Conservation (phyloP, 2,329 filamentous ascomycete species). For the Trichoderma sp. region DNA sequence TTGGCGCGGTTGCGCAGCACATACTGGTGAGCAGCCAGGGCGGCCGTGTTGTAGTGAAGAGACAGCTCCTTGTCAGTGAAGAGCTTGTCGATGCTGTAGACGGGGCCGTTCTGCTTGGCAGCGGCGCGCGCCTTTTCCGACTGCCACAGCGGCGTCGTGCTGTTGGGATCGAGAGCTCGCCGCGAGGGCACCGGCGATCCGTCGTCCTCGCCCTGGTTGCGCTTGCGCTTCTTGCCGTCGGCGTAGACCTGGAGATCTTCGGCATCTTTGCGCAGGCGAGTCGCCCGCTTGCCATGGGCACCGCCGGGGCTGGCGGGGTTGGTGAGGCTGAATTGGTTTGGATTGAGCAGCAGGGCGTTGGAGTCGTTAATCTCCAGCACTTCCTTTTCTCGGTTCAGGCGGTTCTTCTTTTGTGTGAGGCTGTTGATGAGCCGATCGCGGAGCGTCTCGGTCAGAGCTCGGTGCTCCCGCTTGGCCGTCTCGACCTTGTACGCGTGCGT, state of each 20-base stretch:
- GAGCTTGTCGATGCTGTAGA: slow-evolving; percentile 69
- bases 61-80: slow-evolving; percentile 70
- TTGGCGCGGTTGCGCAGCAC: slow-evolving; percentile 59
- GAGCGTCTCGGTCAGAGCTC: slow-evolving; percentile 59
- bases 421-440: slow-evolving; percentile 68
- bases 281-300: slow-evolving; percentile 63
- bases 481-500: slow-evolving; percentile 63
- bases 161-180: slow-evolving; percentile 56
- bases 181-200: slow-evolving; percentile 62
- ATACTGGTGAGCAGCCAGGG: slow-evolving; percentile 62
- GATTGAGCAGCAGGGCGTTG: slow-evolving; percentile 65
- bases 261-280: slow-evolving; percentile 60
- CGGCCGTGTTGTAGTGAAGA: slow-evolving; percentile 64
- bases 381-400: slow-evolving; percentile 66
- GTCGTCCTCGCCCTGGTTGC: slow-evolving; percentile 61
- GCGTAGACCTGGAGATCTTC: slow-evolving; percentile 59
- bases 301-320: slow-evolving; percentile 66
- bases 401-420: slow-evolving; percentile 64
- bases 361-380: slow-evolving; percentile 67
- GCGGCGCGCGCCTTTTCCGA: slow-evolving; percentile 57
- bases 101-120: slow-evolving; percentile 58
- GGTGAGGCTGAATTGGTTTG: slow-evolving; percentile 66
- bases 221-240: slow-evolving; percentile 64
- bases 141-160: slow-evolving; percentile 63
- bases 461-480: slow-evolving; percentile 63